Base-by-base conservation (phyloP, 1,139 yeast species). In the Diutina sp. region DNA sequence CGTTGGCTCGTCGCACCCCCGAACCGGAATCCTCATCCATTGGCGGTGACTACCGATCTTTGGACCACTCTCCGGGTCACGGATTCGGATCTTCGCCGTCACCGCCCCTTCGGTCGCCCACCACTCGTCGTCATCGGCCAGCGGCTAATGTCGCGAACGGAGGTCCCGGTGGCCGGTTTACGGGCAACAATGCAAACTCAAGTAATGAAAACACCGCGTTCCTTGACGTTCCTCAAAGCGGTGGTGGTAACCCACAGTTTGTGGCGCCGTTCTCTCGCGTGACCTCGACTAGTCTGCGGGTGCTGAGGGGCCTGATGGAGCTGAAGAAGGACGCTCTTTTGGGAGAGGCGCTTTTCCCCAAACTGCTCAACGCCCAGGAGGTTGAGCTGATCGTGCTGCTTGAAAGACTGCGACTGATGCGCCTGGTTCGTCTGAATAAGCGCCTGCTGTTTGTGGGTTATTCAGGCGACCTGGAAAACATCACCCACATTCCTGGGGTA, bases 281-380 rank as follows among this genome's bases (percentile, higher is more conserved):
- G 8, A 47, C 51, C 4, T 30, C 30, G 21, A 47, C 44, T 14
- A 9, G 25, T 12, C 32, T 29, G 35, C 38, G 35, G 41, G 38
- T 48, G 51, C 51, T 48, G 51, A 48, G 21, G 21, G 51, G 38
- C 1, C 53, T 50, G 53, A 6, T 18, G 28, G 41, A 32, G 21
- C 48, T 55, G 32, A 52, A 56, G 12, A 58, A 54, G 30, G 61
- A 64, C 51, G 61, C 76, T 52, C 62, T 72, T 6, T 16, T 44
- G 30, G 91, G 93, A 12, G 91, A 85, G 58, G 80, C 84, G 0
- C 69, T 86, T 50, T 87, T 87, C 66, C 95, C 95, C 0, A 86
- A 84, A 64, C 79, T 82, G 3, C 72, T 87, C 53, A 84, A 78
- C 60, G 74, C 80, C 0, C 82, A 78, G 57, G 95, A 87, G 66